Conservation (phyloP, 2,329 filamentous ascomycete genomes). For the Penicillium hordei region DNA sequence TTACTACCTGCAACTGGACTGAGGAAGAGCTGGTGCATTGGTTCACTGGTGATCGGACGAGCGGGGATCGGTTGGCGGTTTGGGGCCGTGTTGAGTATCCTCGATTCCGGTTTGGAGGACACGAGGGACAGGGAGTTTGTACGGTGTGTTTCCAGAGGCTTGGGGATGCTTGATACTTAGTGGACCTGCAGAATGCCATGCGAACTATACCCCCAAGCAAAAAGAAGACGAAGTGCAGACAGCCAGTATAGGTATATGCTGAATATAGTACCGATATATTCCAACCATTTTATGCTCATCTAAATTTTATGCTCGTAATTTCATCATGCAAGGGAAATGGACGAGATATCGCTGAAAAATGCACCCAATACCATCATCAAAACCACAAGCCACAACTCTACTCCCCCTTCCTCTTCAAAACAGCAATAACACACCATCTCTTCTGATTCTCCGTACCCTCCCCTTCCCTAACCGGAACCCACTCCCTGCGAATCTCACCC, state of each 20-base stretch:
- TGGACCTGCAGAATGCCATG: neutral
- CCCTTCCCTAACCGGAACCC: conserved; percentile 49
- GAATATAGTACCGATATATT: neutral
- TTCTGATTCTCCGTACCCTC: conserved; percentile 52
- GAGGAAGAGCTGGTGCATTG: conserved; percentile 78
- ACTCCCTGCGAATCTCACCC: conserved; percentile 46
- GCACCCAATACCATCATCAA: neutral
- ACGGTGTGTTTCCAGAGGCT: conserved; percentile 74
- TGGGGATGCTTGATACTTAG: conserved; percentile 4
- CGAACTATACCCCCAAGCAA: neutral
- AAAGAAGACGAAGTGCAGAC: neutral
- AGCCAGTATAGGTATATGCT: neutral
- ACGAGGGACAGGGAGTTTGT: conserved; percentile 83
- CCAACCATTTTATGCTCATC: neutral
- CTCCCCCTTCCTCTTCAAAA: conserved; percentile 32
- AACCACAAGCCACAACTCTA: conserved; percentile 1
- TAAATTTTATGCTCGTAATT: neutral
- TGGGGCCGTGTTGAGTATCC: conserved; percentile 74
- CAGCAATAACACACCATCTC: conserved; percentile 58
- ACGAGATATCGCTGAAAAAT: neutral
- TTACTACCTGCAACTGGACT: conserved; percentile 99
- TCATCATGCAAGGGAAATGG: neutral
- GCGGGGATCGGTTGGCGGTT: conserved; percentile 54
- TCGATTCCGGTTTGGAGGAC: conserved; percentile 84
- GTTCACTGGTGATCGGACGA: conserved; percentile 59